phyloP scores from a whole-genome alignment of 345 rosid species.

The Clarkia xantiana region DNA sequence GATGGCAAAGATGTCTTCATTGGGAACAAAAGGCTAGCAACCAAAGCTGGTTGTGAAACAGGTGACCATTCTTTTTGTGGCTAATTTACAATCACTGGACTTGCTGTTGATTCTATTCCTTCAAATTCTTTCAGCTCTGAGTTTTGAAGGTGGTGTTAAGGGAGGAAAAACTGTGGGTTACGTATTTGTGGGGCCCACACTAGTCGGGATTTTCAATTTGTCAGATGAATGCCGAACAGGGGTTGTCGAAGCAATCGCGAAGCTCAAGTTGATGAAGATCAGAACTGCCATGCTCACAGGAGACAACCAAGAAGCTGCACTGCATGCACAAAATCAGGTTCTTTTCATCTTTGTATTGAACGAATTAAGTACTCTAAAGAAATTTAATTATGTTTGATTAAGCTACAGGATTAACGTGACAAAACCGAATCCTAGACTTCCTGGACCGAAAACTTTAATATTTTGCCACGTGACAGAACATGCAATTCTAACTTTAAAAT shows the following conservation, averaged over 20 bases:
- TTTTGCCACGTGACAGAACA: too few relatives aligned
- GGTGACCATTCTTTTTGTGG: conserved; percentile 18
- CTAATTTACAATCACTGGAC: not conserved
- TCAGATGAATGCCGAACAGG: conserved; percentile 75
- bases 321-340: conserved; percentile 72
- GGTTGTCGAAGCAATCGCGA: conserved; percentile 41
- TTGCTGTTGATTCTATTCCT: not conserved
- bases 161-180: conserved; percentile 54
- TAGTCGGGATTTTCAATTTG: conserved; percentile 45
- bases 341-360: not conserved
- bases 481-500: too few relatives aligned
- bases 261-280: conserved; percentile 40
- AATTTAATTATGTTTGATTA: not conserved
- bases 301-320: conserved; percentile 55
- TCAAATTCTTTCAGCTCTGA: conserved; percentile 19
- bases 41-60: conserved; percentile 44
- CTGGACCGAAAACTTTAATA: too few relatives aligned
- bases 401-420: too few relatives aligned
- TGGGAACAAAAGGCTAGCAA: conserved; percentile 56
- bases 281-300: conserved; percentile 79
- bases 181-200: conserved; percentile 29
- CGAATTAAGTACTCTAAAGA: too few relatives aligned
- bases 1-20: conserved; percentile 51
- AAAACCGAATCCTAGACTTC: too few relatives aligned
- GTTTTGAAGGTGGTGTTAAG: conserved; percentile 13